Evolutionary conservation across 2,329 filamentous ascomycete genomes (phyloP).

Genomic region (Diaporthe humulicola): DNA sequence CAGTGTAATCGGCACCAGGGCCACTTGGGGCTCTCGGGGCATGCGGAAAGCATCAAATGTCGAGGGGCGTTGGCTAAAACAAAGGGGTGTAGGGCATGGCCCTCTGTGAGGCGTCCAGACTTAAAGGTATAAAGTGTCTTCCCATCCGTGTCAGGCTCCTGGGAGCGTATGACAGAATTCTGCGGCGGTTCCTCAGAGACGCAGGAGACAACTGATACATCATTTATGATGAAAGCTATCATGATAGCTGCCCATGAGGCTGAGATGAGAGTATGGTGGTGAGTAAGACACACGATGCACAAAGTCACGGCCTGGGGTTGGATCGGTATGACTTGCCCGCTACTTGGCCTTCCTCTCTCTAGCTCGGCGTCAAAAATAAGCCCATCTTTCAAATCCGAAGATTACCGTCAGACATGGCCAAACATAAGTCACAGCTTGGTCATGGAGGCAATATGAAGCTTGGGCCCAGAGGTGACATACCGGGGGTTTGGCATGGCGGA

Average conservation of each 20-base stretch:
- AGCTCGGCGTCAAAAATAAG: neutral
- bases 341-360: neutral
- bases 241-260: constrained; percentile 35
- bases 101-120: neutral
- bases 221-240: constrained; percentile 24
- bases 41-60: neutral
- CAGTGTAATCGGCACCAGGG: constrained; percentile 20
- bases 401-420: neutral
- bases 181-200: neutral
- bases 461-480: neutral
- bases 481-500: neutral
- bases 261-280: constrained; percentile 31
- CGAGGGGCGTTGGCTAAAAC: neutral
- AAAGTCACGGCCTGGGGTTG: neutral
- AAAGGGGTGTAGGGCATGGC: constrained; percentile 24
- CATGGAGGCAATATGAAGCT: neutral
- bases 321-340: constrained; percentile 33
- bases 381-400: neutral
- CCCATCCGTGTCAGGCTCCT: neutral
- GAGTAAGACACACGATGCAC: constrained; percentile 35
- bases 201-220: constrained; percentile 37
- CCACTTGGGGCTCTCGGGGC: constrained; percentile 20
- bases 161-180: neutral
- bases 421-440: neutral
- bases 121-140: constrained; percentile 11